phyloP scores from a whole-genome alignment of 1,139 yeast species.

The Zygoascus hellenicus region DNA sequence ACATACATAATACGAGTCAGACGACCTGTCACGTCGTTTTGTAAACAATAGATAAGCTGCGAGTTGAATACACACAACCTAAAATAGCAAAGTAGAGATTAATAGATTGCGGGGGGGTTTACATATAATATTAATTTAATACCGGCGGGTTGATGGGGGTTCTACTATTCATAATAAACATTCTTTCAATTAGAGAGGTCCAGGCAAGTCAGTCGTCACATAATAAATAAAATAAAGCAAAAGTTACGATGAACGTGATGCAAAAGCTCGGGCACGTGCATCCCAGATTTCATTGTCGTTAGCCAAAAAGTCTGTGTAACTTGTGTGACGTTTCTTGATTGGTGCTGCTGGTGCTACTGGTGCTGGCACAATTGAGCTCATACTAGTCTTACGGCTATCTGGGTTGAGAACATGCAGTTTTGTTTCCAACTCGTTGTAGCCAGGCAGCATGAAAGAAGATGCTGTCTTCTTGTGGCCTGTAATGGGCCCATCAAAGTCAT shows the following conservation, averaged over 20 bases:
- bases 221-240: not conserved
- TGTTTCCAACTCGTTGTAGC: constrained; percentile 23
- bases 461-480: not conserved
- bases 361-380: constrained; percentile 3
- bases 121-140: no score
- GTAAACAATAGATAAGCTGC: no score
- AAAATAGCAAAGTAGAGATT: no score
- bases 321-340: not conserved
- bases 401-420: constrained; percentile 24
- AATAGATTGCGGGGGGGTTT: no score
- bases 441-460: constrained; percentile 24
- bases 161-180: not conserved
- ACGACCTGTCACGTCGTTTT: no score
- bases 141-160: no score
- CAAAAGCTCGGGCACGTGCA: constrained; percentile 17
- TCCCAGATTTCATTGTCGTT: constrained; percentile 17
- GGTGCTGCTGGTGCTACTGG: not conserved
- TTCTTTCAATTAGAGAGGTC: not conserved
- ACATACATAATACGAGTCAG: no score
- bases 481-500: constrained; percentile 4
- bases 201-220: not conserved
- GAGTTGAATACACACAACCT: no score
- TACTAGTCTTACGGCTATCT: constrained; percentile 12
- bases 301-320: constrained; percentile 6
- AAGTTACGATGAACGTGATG: constrained; percentile 5